phyloP scores from a whole-genome alignment of 805 yeast genomes.

The Candida palmyrensis region DNA sequence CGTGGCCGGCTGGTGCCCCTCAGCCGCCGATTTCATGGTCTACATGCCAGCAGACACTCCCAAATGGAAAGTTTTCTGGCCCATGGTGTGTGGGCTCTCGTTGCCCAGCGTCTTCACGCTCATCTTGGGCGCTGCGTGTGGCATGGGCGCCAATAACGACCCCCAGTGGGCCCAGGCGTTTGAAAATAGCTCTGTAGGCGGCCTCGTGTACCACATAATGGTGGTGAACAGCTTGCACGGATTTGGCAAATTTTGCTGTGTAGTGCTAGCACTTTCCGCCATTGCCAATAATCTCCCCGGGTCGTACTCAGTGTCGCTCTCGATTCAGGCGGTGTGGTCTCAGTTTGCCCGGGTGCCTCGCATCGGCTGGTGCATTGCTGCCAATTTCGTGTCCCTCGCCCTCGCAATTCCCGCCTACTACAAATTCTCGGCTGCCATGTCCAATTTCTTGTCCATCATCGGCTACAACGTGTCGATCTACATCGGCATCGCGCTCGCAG shows the following conservation, averaged over 20 bases:
- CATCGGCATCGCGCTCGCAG: slow-evolving; percentile 24
- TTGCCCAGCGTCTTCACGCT: slow-evolving; percentile 23
- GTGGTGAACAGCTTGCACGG: slow-evolving; percentile 24
- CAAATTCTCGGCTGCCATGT: slow-evolving; percentile 24
- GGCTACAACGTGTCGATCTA: slow-evolving; percentile 30
- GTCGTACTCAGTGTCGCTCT: slow-evolving; percentile 25
- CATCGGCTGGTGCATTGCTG: slow-evolving; percentile 29
- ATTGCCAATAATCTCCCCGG: slow-evolving; percentile 31
- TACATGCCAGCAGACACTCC: slow-evolving; percentile 24
- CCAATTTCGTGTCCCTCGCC: slow-evolving; percentile 26
- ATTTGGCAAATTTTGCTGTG: slow-evolving; percentile 27
- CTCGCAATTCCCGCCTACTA: slow-evolving; percentile 32
- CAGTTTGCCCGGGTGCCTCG: slow-evolving; percentile 26
- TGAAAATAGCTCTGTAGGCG: slow-evolving; percentile 26
- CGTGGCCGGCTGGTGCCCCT: slow-evolving; percentile 29
- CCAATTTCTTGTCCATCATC: slow-evolving; percentile 26
- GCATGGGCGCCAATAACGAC: slow-evolving; percentile 20
- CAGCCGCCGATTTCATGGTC: slow-evolving; percentile 30
- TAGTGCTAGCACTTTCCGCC: slow-evolving; percentile 24
- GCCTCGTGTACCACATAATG: slow-evolving; percentile 24
- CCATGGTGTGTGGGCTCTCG: slow-evolving; percentile 24
- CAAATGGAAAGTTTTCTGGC: slow-evolving; percentile 20
- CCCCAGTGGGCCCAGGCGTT: slow-evolving; percentile 24
- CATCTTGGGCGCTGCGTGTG: slow-evolving; percentile 29
- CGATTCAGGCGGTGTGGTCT: slow-evolving; percentile 28